Evolutionary conservation across 352 stramenopile species (phyloP), one percentile per base, ranked within the genome.

Genomic region (Pythium grandisporangium): DNA sequence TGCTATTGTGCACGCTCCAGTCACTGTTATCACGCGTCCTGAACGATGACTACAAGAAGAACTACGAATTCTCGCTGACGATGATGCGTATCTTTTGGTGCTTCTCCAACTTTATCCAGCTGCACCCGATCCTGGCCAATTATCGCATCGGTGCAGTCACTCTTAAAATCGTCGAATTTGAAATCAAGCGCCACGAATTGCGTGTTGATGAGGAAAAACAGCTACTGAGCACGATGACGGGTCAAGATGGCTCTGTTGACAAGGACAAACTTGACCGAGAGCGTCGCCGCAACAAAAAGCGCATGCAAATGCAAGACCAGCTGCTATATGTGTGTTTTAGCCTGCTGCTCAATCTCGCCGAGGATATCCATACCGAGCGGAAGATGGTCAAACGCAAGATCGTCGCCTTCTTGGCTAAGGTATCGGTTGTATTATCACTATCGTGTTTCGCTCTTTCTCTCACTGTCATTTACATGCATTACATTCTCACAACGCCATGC

Each of bases 381-480:
- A 98, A 98, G 58, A 98, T 98, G 90, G 84, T 96, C 26, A 97
- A 96, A 55, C 90, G 85, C 42, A 93, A 92, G 61, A 85, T 86
- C 52, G 71, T 89, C 17, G n/a, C 67, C 20, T 79, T 87, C 34
- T 53, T 93, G 5, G 63, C 74, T n/a, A 88, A 90, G 70, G 76
- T 80, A 7, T 7, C 32, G 40, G 30, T 30, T 32, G 27, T 32
- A 32, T 32, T 14, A 32, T 32, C 27, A n/a, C n/a, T n/a, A n/a
- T n/a, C n/a, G n/a, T n/a, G n/a, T n/a, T n/a, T 48, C 69, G 8
- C 39, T 65, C 7, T 25, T 46, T 20, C 22, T 32, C 16, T 24
- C 62, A 6, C 22, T 63, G 5, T 7, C 37, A 7, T 22, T 76
- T 8, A 32, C 27, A 32, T 14, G 27, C 27, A 14, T 14, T 32